Base-by-base conservation (phyloP, 768 basidiomycete genomes). In the Rubroboletus satanas region DNA sequence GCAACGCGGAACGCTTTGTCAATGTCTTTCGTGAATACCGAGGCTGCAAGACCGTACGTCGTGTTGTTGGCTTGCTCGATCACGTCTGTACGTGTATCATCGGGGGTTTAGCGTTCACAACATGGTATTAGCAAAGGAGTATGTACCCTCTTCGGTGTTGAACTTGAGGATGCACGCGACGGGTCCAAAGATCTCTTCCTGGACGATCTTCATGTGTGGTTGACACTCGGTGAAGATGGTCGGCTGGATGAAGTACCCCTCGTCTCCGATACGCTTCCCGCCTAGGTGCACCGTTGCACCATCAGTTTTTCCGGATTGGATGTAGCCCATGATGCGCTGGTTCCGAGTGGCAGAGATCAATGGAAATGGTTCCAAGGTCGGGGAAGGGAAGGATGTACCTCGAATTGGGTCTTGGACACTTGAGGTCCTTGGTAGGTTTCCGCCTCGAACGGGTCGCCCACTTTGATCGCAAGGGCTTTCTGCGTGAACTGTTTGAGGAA, bases 1-100 rank as follows among this genome's bases (percentile, higher is more conserved):
- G 77, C 75, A 29, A 76, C 72, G 11, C 67, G 65, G 46, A 79
- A 66, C 15, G 74, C 79, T 44, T 72, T 66, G 37, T 70, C 66
- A 59, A 80, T 56, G 32, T 55, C 53, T 11, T 46, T 55, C 1
- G 55, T 55, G 37, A 56, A 56, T n/a, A 56, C 55, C 5, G 55
- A 55, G 5, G 55, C 55, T 11, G 53, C 53, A 2, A 56, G 55
- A 29, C 55, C 55, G 15, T 56, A 56, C 17, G 55, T 39, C 45
- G 55, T 55, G 44, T 55, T 12, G 45, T 56, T 56, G 32, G 55
- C 55, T 41, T 56, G 23, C 35, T 57, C 54, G n/a, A 56, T 28
- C 35, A 55, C 52, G 43, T 55, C 54, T 55, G 37, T 17, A 21
- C 36, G 18, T 15, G 29, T 10, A n/a, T 51, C 21, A 11, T 26